Conservation (phyloP, 371 early-diverging fungal species). For the Haplosporangium sp. region DNA sequence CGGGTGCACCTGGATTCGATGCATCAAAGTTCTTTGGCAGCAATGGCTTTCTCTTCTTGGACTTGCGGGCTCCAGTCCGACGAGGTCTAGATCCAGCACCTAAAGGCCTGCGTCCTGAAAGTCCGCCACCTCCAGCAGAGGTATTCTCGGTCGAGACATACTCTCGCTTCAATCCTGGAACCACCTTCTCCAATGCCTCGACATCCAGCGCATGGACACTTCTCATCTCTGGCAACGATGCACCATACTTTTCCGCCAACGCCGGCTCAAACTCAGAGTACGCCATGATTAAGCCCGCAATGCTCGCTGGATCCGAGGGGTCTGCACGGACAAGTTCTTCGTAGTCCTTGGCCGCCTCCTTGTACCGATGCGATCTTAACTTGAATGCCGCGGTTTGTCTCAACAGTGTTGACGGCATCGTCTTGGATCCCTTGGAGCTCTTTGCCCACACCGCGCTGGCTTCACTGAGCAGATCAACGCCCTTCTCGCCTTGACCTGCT, state of each 20-base stretch:
- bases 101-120: conserved; percentile 2
- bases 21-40: conserved; percentile 64
- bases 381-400: conserved; percentile 81
- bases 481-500: conserved; percentile 68
- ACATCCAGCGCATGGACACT: conserved; percentile 57
- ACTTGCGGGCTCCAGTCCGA: conserved; percentile 57
- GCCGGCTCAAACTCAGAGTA: conserved; percentile 74
- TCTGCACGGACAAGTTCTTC: conserved; percentile 77
- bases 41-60: conserved; percentile 71
- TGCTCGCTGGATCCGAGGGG: conserved; percentile 71
- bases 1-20: conserved; percentile 63
- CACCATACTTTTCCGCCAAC: conserved; percentile 77
- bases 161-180: conserved; percentile 73
- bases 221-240: conserved; percentile 65
- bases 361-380: conserved; percentile 64
- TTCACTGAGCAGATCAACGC: conserved; percentile 66
- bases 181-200: conserved; percentile 64
- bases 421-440: conserved; percentile 11
- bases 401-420: conserved; percentile 61
- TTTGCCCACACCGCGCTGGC: conserved; percentile 68
- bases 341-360: conserved; percentile 76
- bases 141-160: conserved; percentile 63
- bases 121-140: conserved; percentile 11
- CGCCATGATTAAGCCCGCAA: conserved; percentile 78
- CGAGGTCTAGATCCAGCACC: conserved; percentile 38